Conservation (phyloP, 352 stramenopile species). For the Hyaloperonospora arabidopsidis region DNA sequence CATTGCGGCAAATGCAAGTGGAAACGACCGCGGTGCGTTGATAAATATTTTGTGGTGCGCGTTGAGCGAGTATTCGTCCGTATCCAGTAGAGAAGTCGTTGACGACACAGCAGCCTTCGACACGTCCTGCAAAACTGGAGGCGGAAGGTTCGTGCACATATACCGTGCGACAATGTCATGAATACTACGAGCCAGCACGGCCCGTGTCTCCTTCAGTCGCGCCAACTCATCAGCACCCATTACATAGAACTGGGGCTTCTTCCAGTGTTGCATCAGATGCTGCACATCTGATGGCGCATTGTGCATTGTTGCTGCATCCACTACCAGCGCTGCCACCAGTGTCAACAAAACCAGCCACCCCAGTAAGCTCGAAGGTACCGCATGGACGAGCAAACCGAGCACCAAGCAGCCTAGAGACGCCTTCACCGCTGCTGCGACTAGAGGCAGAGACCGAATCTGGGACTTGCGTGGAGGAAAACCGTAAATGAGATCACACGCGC, state of each 20-base stretch:
- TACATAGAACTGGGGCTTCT: slow-evolving; percentile 68
- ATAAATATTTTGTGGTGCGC: slow-evolving; percentile 81
- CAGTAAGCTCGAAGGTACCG: slow-evolving; percentile 25
- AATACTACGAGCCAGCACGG: slow-evolving; percentile 49
- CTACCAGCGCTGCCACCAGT: slow-evolving; percentile 21
- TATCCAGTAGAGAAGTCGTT: slow-evolving; percentile 29
- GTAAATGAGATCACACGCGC: slow-evolving; percentile 50
- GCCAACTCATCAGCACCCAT: slow-evolving; percentile 51
- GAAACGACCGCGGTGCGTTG: slow-evolving; percentile 62
- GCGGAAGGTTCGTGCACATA: slow-evolving; percentile 52
- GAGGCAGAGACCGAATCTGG: slow-evolving; percentile 22
- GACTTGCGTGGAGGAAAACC: slow-evolving; percentile 26
- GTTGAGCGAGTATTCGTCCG: slow-evolving; percentile 65
- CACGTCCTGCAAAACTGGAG: slow-evolving; percentile 51
- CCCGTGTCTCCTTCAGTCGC: slow-evolving; percentile 47
- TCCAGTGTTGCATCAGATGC: slow-evolving; percentile 51
- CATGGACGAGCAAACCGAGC: slow-evolving; percentile 29
- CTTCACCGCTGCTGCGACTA: slow-evolving; percentile 30
- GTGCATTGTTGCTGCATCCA: slow-evolving; percentile 32
- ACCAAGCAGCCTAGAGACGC: slow-evolving; percentile 30
- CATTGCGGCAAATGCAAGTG: slow-evolving; percentile 38
- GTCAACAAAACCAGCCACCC: slow-evolving; percentile 28
- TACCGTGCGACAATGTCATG: slow-evolving; percentile 62
- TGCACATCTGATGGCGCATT: slow-evolving; percentile 31
- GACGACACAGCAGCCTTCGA: slow-evolving; percentile 32